A percentile compares a stretch with the other conserved stretches of the same genome.
phyloP scores from a whole-genome alignment of 257 asterid genomes.

The Fraxinus pennsylvanica region DNA sequence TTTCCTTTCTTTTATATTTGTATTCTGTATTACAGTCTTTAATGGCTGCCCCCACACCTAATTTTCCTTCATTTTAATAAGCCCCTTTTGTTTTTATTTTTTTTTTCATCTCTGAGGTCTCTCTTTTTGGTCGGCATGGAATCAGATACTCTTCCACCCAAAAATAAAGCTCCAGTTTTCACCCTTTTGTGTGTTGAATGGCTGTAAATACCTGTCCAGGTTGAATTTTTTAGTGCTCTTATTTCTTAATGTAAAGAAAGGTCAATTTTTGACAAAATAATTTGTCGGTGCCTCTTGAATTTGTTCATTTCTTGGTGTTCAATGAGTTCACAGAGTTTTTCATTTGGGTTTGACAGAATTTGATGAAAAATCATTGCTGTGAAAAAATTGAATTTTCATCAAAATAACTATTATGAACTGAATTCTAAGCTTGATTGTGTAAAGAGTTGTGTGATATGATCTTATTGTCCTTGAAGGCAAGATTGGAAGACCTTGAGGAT shows the following conservation, averaged over 20 bases:
- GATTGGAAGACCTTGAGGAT: conserved; percentile 6
- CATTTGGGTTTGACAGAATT: conserved; percentile 17
- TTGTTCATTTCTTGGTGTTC: conserved; percentile 3
- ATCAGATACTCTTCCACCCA: conserved; percentile 42
- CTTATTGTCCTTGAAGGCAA: background rate
- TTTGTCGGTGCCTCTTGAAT: conserved; percentile 28
- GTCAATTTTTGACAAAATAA: conserved; percentile 20
- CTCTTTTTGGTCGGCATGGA: conserved; percentile 45
- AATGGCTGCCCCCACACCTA: conserved; percentile 80
- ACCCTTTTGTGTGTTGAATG: conserved; percentile 18
- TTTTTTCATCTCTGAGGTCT: background rate
- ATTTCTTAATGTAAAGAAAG: background rate
- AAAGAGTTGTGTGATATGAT: background rate
- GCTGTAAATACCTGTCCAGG: conserved; percentile 46
- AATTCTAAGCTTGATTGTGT: background rate
- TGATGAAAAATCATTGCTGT: background rate
- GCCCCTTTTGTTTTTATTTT: conserved; percentile 11
- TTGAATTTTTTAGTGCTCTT: conserved; percentile 23
- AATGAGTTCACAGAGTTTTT: background rate
- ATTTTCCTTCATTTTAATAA: conserved; percentile 34
- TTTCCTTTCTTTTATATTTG: conserved; percentile 18
- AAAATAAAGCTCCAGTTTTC: conserved; percentile 25
- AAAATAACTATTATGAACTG: background rate
- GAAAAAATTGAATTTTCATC: background rate
- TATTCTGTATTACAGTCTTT: conserved; percentile 39